Evolutionary conservation across 768 basidiomycete species (phyloP), one percentile per base, ranked within the genome.

Genomic region (Lactarius psammicola): DNA sequence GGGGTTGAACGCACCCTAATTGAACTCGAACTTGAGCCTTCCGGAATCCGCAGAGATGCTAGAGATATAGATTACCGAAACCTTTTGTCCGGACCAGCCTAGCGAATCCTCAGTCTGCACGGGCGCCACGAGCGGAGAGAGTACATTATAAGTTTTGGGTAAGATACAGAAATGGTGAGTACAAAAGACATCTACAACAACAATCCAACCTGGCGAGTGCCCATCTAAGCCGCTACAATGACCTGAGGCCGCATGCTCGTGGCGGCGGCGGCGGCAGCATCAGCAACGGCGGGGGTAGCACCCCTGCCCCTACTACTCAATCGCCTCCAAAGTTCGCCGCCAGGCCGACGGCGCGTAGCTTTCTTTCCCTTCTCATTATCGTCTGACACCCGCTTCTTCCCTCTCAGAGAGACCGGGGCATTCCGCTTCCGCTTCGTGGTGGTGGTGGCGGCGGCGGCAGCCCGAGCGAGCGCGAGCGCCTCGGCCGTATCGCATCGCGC

Each of bases 401-500:
- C n/a, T 1, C 42, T 5, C 10, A 46, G 9, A 1, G 44, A 46
- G 40, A 40, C 40, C 40, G 40, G 5, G n/a, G 44, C n/a, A 46
- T 46, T 46, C 46, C 23, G 46, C 11, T 49, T 23, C n/a, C 23
- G 46, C 18, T 13, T 49, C 46, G 23, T 2, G 1, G 4, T 34
- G 1, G 6, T 34, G 34, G 34, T 18, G 5, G 38, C 23, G n/a
- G 30, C 28, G 30, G 13, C 49, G 81, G 71, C 91, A 40, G 90
- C 81, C 59, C 81, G 83, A 31, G 88, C 89, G 49, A 94, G 78
- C 70, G 81, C 78, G 26, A 86, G 78, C 15, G 90, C 90, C 76
- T 94, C 91, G 42, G 80, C 79, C 4, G 92, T 95, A 72, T 97
- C 95, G 62, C 93, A 78, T 64, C 94, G 80, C 20, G 90, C 87